Evolutionary conservation across 768 basidiomycete genomes (phyloP), one percentile per base, ranked within the genome.

Genomic region (Ramaria rubella): DNA sequence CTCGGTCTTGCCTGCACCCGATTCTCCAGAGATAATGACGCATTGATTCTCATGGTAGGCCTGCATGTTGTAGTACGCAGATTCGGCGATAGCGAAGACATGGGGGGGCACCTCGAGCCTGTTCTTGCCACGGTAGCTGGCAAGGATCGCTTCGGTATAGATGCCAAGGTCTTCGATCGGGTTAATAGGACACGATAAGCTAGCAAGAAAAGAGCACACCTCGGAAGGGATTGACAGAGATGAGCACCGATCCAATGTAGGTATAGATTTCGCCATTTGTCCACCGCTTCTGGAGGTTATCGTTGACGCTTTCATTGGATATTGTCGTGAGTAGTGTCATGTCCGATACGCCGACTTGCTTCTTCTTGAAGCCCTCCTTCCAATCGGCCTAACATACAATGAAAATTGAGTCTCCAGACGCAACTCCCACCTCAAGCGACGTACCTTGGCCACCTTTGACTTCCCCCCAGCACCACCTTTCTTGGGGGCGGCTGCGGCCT

Each of bases 311-410:
- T 65, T 98, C 95, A 70, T 99, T 96, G 70, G 90, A 93, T 77
- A 98, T 97, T 49, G 91, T 95, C 23, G 90, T 89, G 57, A 99
- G 75, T 59, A 99, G 75, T 8, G 96, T 99, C 96, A 99, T 99
- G 78, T 99, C 96, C 42, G 91, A 85, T 57, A 99, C 95, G 55
- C 96, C 96, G 60, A 94, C 87, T 72, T 91, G 87, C 75, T 97
- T 97, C 85, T 97, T 99, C 86, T 96, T 96, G 80, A 99, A 99
- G 4, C 94, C 94, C 67, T 98, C 95, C 72, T 95, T 95, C 95
- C 95, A 99, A 69, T 98, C 95, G 49, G 95, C 95, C 94, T 98
- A 61, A 53, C n/a, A n/a, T n/a, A n/a, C n/a, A n/a, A n/a, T n/a
- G n/a, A n/a, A n/a, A n/a, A n/a, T n/a, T n/a, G n/a, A n/a, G n/a